phyloP scores from a whole-genome alignment of 768 basidiomycete species.

The Saitozyma podzolica region DNA sequence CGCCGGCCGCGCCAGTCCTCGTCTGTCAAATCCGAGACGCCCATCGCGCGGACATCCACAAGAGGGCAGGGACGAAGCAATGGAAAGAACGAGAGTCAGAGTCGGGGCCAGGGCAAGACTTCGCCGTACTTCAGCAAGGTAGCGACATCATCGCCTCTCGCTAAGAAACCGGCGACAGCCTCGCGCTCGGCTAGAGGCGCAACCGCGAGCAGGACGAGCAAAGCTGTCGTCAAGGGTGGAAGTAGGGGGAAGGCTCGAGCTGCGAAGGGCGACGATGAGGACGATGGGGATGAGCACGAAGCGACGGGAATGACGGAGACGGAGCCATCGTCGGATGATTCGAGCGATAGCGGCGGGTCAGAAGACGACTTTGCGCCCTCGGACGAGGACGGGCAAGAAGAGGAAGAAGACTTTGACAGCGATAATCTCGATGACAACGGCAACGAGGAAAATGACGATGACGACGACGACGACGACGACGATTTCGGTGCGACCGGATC shows the following conservation, averaged over 20 bases:
- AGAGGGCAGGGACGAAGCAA: background rate
- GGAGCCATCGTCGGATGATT: constrained; percentile 3
- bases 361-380: constrained; percentile 14
- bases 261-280: constrained; percentile 23
- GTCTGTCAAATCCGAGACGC: background rate
- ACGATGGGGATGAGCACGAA: constrained; percentile 23
- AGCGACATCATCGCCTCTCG: constrained; percentile 28
- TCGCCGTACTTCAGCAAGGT: constrained; percentile 34
- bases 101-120: constrained; percentile 19
- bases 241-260: constrained; percentile 4
- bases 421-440: background rate
- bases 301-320: constrained; percentile 18
- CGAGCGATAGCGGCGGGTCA: background rate
- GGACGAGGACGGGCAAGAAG: background rate
- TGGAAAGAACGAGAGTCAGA: background rate
- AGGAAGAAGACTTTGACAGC: constrained; percentile 5
- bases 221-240: constrained; percentile 23
- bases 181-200: constrained; percentile 53
- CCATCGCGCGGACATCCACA: background rate
- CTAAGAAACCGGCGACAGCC: constrained; percentile 42
- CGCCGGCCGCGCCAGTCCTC: background rate
- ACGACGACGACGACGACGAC: constrained; percentile 1
- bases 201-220: constrained; percentile 55
- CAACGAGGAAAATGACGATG: constrained; percentile 1
- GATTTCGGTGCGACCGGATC: background rate